Conservation (phyloP, 345 rosid genomes). For the Mallotus nudiflorus region DNA sequence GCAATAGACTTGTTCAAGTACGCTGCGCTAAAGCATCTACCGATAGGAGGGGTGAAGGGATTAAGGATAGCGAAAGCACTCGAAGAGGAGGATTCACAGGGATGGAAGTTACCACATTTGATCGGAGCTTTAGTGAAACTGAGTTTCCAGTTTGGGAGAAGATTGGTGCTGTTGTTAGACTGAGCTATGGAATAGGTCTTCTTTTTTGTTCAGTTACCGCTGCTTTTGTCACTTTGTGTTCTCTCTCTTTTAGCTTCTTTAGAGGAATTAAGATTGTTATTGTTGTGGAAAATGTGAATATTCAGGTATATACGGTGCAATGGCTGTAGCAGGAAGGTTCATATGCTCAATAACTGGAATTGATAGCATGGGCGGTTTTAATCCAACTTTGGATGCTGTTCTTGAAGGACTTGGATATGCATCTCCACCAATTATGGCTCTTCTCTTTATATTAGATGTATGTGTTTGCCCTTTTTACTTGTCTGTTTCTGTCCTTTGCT, state of each 20-base stretch:
- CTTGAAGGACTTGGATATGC: slow-evolving; percentile 89
- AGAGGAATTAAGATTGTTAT: neutral
- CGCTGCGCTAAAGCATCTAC: slow-evolving; percentile 47
- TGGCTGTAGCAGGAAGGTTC: slow-evolving; percentile 86
- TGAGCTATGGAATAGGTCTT: slow-evolving; percentile 89
- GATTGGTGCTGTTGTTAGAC: slow-evolving; percentile 85
- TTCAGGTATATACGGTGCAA: slow-evolving; percentile 87
- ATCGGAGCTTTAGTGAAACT: slow-evolving; percentile 56
- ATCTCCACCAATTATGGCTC: slow-evolving; percentile 93
- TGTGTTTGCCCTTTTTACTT: slow-evolving; percentile 2
- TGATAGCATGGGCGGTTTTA: slow-evolving; percentile 81
- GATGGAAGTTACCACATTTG: slow-evolving; percentile 79
- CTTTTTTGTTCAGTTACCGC: neutral
- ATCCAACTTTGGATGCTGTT: slow-evolving; percentile 72
- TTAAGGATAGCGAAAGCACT: slow-evolving; percentile 46
- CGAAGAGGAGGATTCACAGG: slow-evolving; percentile 38
- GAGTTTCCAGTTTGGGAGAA: slow-evolving; percentile 89
- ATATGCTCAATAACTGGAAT: slow-evolving; percentile 85
- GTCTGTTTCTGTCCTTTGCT: neutral
- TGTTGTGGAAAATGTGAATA: neutral
- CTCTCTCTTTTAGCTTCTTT: neutral
- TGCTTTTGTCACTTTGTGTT: neutral
- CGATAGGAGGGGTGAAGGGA: slow-evolving; percentile 46
- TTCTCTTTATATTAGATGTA: slow-evolving; percentile 89
- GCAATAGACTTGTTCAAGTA: neutral